Evolutionary conservation across 1,284 basidiomycete genomes (phyloP).

Genomic region (Sparassis latifolia): DNA sequence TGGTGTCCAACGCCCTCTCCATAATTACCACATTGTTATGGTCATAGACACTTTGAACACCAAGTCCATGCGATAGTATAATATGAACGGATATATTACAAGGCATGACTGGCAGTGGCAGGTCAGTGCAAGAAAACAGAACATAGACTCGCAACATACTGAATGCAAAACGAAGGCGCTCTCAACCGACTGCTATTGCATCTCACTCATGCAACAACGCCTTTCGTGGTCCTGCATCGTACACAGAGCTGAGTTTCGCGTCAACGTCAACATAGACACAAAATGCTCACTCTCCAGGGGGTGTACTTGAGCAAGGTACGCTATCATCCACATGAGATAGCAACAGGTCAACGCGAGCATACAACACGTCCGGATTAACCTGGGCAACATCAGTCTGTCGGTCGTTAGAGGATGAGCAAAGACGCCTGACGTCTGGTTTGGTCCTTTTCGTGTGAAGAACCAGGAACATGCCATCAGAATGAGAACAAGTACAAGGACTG

Average conservation of each 20-base stretch:
- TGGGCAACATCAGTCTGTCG: conserved; percentile 25
- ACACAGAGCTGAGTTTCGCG: neutral
- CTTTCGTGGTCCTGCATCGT: conserved; percentile 18
- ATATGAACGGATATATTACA: too few species aligned
- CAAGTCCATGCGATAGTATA: too few species aligned
- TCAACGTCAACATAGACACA: conserved; percentile 2
- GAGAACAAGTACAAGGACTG: conserved; percentile 45
- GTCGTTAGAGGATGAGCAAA: neutral
- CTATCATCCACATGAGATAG: conserved; percentile 94
- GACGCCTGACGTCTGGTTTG: conserved; percentile 76
- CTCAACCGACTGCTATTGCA: too few species aligned
- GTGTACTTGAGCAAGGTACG: conserved; percentile 87
- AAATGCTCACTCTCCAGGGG: conserved; percentile 71
- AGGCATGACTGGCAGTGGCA: too few species aligned
- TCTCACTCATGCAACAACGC: conserved; percentile 11
- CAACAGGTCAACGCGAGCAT: conserved; percentile 75
- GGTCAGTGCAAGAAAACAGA: too few species aligned
- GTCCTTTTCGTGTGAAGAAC: conserved; percentile 75
- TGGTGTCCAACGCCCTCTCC: too few species aligned
- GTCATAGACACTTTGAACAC: too few species aligned
- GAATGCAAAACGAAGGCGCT: too few species aligned
- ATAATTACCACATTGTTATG: too few species aligned
- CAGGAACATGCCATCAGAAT: conserved; percentile 63
- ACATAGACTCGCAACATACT: too few species aligned
- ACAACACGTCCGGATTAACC: conserved; percentile 74